A percentile compares a stretch with the other conserved stretches of the same genome.
phyloP scores from a whole-genome alignment of 2,329 filamentous ascomycete species.

The Akanthomyces uredinophilus region DNA sequence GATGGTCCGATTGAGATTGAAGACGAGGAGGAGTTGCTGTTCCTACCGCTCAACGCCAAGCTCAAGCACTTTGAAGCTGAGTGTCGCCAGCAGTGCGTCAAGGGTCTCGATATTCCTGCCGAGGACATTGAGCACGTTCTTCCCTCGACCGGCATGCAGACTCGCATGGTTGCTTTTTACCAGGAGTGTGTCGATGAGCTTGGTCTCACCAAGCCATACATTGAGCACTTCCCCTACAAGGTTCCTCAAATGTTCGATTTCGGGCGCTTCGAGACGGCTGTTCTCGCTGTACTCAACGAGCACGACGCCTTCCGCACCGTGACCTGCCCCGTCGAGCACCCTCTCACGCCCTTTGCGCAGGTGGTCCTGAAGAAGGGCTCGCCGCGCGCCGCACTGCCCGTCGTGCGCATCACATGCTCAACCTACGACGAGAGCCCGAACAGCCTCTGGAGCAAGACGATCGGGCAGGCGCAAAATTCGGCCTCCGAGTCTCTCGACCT shows the following conservation, averaged over 20 bases:
- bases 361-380: slow-evolving; percentile 7
- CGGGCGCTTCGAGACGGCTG: slow-evolving; percentile 15
- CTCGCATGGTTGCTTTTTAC: slow-evolving; percentile 14
- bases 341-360: slow-evolving; percentile 16
- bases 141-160: slow-evolving; percentile 12
- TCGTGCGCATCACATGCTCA: slow-evolving; percentile 12
- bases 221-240: slow-evolving; percentile 16
- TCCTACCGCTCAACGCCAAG: slow-evolving; percentile 8
- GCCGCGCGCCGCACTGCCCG: background rate
- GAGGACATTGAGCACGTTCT: slow-evolving; percentile 14
- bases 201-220: slow-evolving; percentile 6
- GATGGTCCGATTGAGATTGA: slow-evolving; percentile 11
- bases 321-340: slow-evolving; percentile 13
- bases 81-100: slow-evolving; percentile 9
- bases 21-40: slow-evolving; percentile 13
- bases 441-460: slow-evolving; percentile 13
- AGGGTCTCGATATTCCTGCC: slow-evolving; percentile 3
- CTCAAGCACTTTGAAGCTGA: slow-evolving; percentile 13
- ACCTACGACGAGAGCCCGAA: slow-evolving; percentile 7
- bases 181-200: slow-evolving; percentile 12
- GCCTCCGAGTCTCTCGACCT: slow-evolving; percentile 11
- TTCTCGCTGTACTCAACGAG: slow-evolving; percentile 10
- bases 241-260: slow-evolving; percentile 13
- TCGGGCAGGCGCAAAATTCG: slow-evolving; percentile 9
- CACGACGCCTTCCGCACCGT: slow-evolving; percentile 17